Base-by-base conservation (phyloP, 139 green algal species). In the Microglena sp. region DNA sequence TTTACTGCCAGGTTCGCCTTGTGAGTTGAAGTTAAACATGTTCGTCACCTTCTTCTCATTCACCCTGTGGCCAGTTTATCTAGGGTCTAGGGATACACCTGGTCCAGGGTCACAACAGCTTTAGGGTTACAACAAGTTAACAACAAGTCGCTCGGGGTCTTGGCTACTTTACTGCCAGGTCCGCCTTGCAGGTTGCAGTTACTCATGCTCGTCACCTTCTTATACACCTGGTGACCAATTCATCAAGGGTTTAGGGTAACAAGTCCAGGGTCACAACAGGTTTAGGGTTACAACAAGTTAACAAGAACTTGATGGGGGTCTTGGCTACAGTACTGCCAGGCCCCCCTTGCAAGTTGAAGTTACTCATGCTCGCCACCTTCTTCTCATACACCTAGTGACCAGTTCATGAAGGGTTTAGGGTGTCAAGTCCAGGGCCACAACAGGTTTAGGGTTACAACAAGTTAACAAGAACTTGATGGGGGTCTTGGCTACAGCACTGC, bases 321-420 rank as follows among this genome's bases (percentile, higher is more conserved):
- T n/a, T n/a, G n/a, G n/a, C n/a, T n/a, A n/a, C n/a, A n/a, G n/a
- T n/a, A n/a, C n/a, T n/a, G n/a, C n/a, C n/a, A n/a, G n/a, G n/a
- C n/a, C n/a, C n/a, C n/a, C n/a, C n/a, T n/a, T n/a, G n/a, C n/a
- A 92, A 33, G 70, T 97, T 97, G 77, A 90, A 96, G 60, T 92
- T 85, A 15, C 82, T 65, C 1, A 97, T 64, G 31, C 69, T 74
- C 2, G 76, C 77, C 33, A 93, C 79, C 60, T 87, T 89, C 77
- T 93, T 93, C 66, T 97, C 87, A 63, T n/a, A n/a, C n/a, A n/a
- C n/a, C n/a, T n/a, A n/a, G n/a, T n/a, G n/a, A n/a, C n/a, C n/a
- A n/a, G n/a, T n/a, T n/a, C n/a, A n/a, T n/a, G n/a, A n/a, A n/a
- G n/a, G n/a, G n/a, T n/a, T n/a, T n/a, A n/a, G n/a, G n/a, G n/a